phyloP scores from a whole-genome alignment of 2,329 filamentous ascomycete species.

The Sporothrix luriei region DNA sequence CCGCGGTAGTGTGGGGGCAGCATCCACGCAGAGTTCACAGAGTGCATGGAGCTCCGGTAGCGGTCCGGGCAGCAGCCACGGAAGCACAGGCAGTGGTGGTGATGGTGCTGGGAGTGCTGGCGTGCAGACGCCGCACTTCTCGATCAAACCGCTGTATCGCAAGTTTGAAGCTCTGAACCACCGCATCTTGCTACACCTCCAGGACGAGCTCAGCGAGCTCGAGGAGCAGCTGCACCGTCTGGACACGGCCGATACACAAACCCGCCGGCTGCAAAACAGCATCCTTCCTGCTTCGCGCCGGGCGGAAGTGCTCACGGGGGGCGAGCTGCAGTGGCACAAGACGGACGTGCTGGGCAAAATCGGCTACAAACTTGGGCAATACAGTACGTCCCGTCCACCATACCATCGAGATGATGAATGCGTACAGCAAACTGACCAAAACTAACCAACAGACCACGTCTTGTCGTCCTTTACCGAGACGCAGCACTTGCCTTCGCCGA shows the following conservation, averaged over 20 bases:
- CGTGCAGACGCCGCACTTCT: background rate
- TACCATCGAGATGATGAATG: too few relatives aligned
- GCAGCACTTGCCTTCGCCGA: constrained; percentile 54
- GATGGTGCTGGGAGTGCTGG: background rate
- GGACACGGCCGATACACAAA: constrained; percentile 62
- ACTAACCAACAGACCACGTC: constrained; percentile 48
- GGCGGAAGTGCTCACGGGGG: constrained; percentile 56
- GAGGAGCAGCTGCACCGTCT: constrained; percentile 74
- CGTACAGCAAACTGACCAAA: too few relatives aligned
- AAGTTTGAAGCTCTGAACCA: constrained; percentile 83
- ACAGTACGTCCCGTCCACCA: constrained; percentile 41
- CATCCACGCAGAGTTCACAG: constrained; percentile 25
- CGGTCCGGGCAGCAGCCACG: background rate
- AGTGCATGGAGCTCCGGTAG: constrained; percentile 26
- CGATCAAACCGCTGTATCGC: constrained; percentile 69
- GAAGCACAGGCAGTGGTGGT: background rate
- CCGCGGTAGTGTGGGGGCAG: constrained; percentile 29
- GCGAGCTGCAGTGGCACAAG: constrained; percentile 62
- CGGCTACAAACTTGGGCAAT: constrained; percentile 67
- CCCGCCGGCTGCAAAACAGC: constrained; percentile 47
- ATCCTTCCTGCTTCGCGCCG: constrained; percentile 63
- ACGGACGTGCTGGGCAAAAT: constrained; percentile 64
- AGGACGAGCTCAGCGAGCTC: constrained; percentile 80
- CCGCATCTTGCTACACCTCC: constrained; percentile 76
- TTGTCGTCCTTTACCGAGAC: constrained; percentile 60